Evolutionary conservation across 176 grass and related monocot species (phyloP).

Genomic region (Dendrocalamus sinicus): DNA sequence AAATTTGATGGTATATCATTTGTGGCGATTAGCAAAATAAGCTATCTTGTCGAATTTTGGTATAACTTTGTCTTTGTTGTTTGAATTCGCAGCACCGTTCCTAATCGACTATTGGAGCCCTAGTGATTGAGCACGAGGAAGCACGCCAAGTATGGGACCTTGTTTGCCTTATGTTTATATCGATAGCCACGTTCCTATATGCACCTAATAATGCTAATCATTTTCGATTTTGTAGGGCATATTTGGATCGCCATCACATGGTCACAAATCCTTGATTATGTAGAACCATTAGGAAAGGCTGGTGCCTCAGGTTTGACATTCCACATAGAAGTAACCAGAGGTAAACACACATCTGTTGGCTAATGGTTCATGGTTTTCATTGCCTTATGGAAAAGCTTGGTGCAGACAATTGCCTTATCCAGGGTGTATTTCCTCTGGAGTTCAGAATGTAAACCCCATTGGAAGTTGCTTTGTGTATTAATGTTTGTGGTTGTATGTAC

Average conservation of each 20-base stretch:
- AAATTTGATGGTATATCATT: slow-evolving; percentile 1
- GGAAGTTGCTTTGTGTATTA: slow-evolving; percentile 3
- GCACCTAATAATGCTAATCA: slow-evolving; percentile 5
- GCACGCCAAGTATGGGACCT: slow-evolving; percentile 70
- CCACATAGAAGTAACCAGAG: slow-evolving; percentile 89
- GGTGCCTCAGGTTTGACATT: slow-evolving; percentile 97
- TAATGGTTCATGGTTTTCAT: slow-evolving; percentile 14
- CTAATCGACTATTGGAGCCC: slow-evolving; percentile 89
- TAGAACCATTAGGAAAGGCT: slow-evolving; percentile 80
- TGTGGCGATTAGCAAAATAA: neutral
- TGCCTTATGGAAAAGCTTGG: slow-evolving; percentile 25
- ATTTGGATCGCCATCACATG: slow-evolving; percentile 99
- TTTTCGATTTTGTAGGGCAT: slow-evolving; percentile 69
- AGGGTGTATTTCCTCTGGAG: neutral
- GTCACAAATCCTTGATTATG: slow-evolving; percentile 94
- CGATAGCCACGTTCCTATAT: neutral
- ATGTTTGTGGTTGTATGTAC: slow-evolving; percentile 9
- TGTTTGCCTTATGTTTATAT: slow-evolving; percentile 26
- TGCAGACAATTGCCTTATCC: slow-evolving; percentile 74
- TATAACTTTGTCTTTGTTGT: slow-evolving; percentile 27
- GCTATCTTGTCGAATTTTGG: neutral
- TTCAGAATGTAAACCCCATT: neutral
- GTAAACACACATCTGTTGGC: slow-evolving; percentile 45
- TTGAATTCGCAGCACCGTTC: slow-evolving; percentile 40
- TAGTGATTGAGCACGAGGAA: slow-evolving; percentile 89